Base-by-base conservation (phyloP, 2,329 filamentous ascomycete species). In the Penicillium sp. region DNA sequence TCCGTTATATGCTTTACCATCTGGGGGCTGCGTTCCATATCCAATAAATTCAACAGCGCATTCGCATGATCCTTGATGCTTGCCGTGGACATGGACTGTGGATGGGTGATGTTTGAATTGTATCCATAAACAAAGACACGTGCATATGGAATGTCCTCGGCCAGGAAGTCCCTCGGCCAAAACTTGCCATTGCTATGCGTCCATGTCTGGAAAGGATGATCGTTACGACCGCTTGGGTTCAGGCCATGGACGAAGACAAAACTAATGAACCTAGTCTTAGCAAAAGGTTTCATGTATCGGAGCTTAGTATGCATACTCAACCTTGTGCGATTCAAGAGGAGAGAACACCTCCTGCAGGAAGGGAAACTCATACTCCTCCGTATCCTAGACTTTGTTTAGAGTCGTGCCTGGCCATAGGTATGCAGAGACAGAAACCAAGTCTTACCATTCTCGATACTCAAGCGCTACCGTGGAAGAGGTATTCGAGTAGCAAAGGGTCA, bases 61-160 rank as follows among this genome's bases (percentile, higher is more conserved):
- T 67, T 66, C 2, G 65, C 64, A 57, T 67, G 65, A 26, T 67
- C 65, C 17, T 64, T 64, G 44, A 67, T 62, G 38, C 62, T 61
- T 9, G 63, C 63, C 1, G 61, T 67, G 1, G 65, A 67, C 64
- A 66, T 65, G 3, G 59, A 56, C 40, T 66, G 62, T 1, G 64
- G 54, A 15, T 63, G 59, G 2, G 63, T 62, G 34, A 66, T 58
- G 24, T 56, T 64, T 1, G 62, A 61, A 35, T 67, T 67, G 40
- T 67, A 67, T 4, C 64, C 64, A 43, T 65, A 66, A 6, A 64
- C 56, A 33, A 67, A 64, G 26, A 67, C 47, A 1, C 64, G 57
- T 4, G 64, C 57, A 38, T 64, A 59, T 1, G 61, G 61, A 10
- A 67, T 59, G 28, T 65, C 63, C 21, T 61, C 44, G 6, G 55